A percentile compares a stretch with the other conserved stretches of the same genome.
phyloP scores from a whole-genome alignment of 768 basidiomycete species.

The Clitopilus hobsonii region DNA sequence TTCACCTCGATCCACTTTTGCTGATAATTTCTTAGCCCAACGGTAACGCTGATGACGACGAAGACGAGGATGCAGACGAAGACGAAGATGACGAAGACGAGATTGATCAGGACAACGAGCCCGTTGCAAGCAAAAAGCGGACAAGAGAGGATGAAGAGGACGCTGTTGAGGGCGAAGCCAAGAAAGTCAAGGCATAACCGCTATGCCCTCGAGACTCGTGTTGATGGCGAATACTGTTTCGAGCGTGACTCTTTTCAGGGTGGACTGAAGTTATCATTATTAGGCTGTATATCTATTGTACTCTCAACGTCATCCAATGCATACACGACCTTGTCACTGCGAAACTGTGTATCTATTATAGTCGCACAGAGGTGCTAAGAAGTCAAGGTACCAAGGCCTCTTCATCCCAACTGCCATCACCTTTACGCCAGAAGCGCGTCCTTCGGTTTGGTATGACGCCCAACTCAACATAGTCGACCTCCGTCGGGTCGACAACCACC shows the following conservation, averaged over 20 bases:
- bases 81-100: conserved; percentile 23
- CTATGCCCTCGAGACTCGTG: background rate
- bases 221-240: too few relatives aligned
- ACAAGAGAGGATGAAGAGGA: conserved; percentile 25
- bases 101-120: conserved; percentile 10
- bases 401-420: conserved; percentile 49
- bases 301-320: too few relatives aligned
- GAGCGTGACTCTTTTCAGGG: too few relatives aligned
- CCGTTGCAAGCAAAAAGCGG: conserved; percentile 28
- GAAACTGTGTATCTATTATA: conserved; percentile 5
- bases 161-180: conserved; percentile 27
- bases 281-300: too few relatives aligned
- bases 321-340: too few relatives aligned
- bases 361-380: background rate
- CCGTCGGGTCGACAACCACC: conserved; percentile 63
- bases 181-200: conserved; percentile 36
- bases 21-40: conserved; percentile 17
- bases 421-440: conserved; percentile 44
- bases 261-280: too few relatives aligned
- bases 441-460: conserved; percentile 52
- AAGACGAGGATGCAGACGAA: conserved; percentile 31
- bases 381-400: conserved; percentile 59
- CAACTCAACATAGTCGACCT: conserved; percentile 68
- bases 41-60: conserved; percentile 19
- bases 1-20: background rate